Evolutionary conservation across 495 filamentous ascomycete genomes (phyloP), one percentile per base, ranked within the genome.

Genomic region (Podospora bellae-mahoneyi): DNA sequence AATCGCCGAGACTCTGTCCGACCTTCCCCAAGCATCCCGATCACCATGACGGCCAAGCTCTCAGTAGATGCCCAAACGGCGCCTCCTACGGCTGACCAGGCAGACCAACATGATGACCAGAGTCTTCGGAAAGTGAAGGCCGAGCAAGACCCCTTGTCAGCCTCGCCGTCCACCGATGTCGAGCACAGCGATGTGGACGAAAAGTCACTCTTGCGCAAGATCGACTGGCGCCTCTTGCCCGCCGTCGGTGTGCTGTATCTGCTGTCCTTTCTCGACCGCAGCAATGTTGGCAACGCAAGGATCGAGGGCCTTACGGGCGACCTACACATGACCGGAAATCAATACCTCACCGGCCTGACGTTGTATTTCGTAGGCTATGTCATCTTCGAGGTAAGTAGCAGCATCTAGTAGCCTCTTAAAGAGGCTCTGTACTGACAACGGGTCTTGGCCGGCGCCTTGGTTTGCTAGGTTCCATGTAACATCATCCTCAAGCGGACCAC

Each of bases 301-400:
- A 78, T 86, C 60, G 90, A 92, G 73, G 90, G 90, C 26, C 81
- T 94, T 60, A 78, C 85, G 0, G 79, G 69, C 28, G 89, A 91
- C 71, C 72, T 92, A 27, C 71, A 87, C 57, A 92, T 92, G 82
- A 88, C 86, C 53, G 89, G 88, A 3, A 85, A 92, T 69, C 87
- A 92, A 69, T 92, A 92, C 67, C 81, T 92, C 0, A 89, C 87
- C 4, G 86, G 89, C 0, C 76, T 92, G 48, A 92, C 90, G 0
- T 75, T 93, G 0, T 92, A 91, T 74, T 93, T 92, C 75, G 80
- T 92, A 61, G 90, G 89, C 59, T 94, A 94, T 74, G 88, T 92
- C 20, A 76, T 91, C 15, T 76, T 77, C 60, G 77, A 79, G 64
- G 75, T 75, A 27, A 61, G 68, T 67, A n/a, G 16, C 23, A 23